phyloP scores from a whole-genome alignment of 2,329 filamentous ascomycete species.

The Eutypella sp. region DNA sequence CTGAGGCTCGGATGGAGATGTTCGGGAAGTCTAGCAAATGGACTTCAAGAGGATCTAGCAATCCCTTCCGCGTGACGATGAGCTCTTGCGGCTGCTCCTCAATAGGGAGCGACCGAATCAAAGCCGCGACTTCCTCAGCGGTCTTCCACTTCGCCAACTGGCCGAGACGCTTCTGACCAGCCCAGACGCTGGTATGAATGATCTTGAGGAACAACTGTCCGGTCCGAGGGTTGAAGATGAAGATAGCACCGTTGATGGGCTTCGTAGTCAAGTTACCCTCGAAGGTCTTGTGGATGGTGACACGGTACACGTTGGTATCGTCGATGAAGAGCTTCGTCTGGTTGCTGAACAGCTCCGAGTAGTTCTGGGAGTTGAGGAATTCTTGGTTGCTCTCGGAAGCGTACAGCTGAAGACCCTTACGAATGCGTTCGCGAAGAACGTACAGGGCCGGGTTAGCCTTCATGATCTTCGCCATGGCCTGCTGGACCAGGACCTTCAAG shows the following conservation, averaged over 20 bases:
- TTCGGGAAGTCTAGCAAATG: constrained; percentile 98
- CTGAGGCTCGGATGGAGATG: constrained; percentile 95
- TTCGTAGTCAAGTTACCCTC: constrained; percentile 99
- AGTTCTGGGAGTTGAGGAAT: constrained; percentile 98
- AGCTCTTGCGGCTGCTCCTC: constrained; percentile 99
- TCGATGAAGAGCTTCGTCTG: constrained; percentile 99
- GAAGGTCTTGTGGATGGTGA: constrained; percentile 99
- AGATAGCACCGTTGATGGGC: constrained; percentile 98
- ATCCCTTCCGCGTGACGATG: constrained; percentile 95
- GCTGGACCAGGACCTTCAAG: constrained; percentile 89
- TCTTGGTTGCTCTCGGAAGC: constrained; percentile 98
- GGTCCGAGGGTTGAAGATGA: constrained; percentile 99
- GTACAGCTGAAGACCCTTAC: constrained; percentile 96
- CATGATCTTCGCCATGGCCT: constrained; percentile 99
- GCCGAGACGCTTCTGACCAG: constrained; percentile 96
- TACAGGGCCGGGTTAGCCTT: constrained; percentile 97
- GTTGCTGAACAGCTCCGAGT: constrained; percentile 98
- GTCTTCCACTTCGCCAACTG: constrained; percentile 99
- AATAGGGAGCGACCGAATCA: constrained; percentile 91
- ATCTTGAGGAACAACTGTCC: constrained; percentile 98
- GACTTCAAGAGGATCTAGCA: constrained; percentile 93
- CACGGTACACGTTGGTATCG: constrained; percentile 98
- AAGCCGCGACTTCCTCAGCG: constrained; percentile 95
- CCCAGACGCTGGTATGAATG: constrained; percentile 99
- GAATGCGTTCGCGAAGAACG: constrained; percentile 92